These are phyloP conservation scores for Phaffia australis DNA, from an alignment of 768 basidiomycete genomes.

Conservation along the genomic window DNA sequence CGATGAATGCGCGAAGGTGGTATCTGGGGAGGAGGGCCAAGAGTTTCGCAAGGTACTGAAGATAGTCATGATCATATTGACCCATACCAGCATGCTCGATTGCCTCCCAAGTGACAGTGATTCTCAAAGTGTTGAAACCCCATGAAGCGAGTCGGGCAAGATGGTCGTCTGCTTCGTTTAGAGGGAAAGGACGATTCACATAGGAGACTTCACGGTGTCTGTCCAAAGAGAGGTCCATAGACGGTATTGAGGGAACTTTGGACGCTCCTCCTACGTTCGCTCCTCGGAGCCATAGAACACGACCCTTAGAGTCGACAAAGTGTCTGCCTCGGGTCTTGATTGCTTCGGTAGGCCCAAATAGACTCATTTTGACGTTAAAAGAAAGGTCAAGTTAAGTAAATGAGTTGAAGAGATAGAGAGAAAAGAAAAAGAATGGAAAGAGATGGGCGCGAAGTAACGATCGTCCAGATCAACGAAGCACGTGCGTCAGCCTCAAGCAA, in stretches of 20 bases:
- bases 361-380: no score
- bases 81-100: constrained; percentile 89
- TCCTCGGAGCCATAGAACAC: constrained; percentile 70
- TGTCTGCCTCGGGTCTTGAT: constrained; percentile 54
- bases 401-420: no score
- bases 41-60: constrained; percentile 62
- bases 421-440: no score
- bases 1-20: constrained; percentile 37
- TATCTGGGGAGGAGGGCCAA: constrained; percentile 60
- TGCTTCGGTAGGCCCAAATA: no score
- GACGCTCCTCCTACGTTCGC: constrained; percentile 73
- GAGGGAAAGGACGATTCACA: constrained; percentile 79
- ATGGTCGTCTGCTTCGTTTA: constrained; percentile 77
- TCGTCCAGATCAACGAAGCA: no score
- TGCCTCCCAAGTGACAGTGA: constrained; percentile 94
- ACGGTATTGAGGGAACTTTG: constrained; percentile 56
- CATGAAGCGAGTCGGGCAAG: constrained; percentile 38
- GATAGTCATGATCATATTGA: constrained; percentile 69
- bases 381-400: no score
- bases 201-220: constrained; percentile 62
- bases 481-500: no score
- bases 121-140: constrained; percentile 52
- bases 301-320: constrained; percentile 67
- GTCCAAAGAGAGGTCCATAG: constrained; percentile 51
- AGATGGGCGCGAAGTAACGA: no score